Conservation (phyloP, 257 asterid species). For the Capsicum rhomboideum region DNA sequence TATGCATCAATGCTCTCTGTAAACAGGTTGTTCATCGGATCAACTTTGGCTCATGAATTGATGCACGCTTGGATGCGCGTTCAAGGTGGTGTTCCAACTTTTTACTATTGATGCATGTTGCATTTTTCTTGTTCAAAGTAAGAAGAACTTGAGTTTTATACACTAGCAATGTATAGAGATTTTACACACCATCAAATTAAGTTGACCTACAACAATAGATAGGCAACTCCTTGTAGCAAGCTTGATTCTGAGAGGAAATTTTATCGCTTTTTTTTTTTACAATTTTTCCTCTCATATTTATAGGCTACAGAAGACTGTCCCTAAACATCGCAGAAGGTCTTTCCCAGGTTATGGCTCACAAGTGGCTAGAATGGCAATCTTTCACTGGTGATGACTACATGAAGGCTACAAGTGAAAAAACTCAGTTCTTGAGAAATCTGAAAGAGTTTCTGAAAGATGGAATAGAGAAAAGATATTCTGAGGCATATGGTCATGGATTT, state of each 20-base stretch:
- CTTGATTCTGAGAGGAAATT: not conserved
- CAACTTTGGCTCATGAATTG: not conserved
- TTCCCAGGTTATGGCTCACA: not conserved
- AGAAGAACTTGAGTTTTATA: not conserved
- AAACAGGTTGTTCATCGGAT: not conserved
- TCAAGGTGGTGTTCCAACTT: not conserved
- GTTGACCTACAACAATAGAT: not conserved
- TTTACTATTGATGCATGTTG: not conserved
- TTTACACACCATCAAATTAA: not conserved
- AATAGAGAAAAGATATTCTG: not conserved
- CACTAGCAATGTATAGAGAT: not conserved
- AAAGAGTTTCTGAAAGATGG: not conserved
- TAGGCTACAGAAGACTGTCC: not conserved
- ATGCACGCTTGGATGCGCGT: not conserved
- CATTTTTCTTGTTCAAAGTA: not conserved
- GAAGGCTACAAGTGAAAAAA: not conserved
- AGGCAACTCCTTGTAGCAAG: not conserved
- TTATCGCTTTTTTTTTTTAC: not conserved
- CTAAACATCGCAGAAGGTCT: not conserved
- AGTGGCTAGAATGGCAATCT: not conserved
- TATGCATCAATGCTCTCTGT: not conserved
- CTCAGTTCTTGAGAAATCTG: not conserved
- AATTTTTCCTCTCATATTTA: not conserved
- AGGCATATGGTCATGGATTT: not conserved
- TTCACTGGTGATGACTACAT: not conserved